Evolutionary conservation across 2,329 filamentous ascomycete species (phyloP).

Genomic region (Bimuria novae-zelandiae): DNA sequence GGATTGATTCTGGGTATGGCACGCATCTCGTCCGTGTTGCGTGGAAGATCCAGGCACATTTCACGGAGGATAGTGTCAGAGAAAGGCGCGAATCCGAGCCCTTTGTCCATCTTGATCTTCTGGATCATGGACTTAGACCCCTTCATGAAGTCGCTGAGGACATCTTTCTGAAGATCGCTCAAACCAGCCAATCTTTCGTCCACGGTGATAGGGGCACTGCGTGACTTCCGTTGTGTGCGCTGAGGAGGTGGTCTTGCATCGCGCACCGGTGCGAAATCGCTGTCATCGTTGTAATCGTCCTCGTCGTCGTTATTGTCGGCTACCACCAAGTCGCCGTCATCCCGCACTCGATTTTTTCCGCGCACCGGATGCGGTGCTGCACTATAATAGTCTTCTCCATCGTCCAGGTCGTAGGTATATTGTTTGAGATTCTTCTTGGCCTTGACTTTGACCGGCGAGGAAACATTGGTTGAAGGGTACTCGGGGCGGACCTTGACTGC

Average conservation of each 20-base stretch:
- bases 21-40: constrained; percentile 64
- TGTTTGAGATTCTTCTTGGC: constrained; percentile 43
- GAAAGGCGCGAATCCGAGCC: constrained; percentile 65
- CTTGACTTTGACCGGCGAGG: constrained; percentile 62
- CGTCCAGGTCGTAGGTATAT: constrained; percentile 32
- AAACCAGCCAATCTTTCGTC: constrained; percentile 61
- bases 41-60: constrained; percentile 74
- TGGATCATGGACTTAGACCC: constrained; percentile 66
- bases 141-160: constrained; percentile 68
- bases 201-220: constrained; percentile 63
- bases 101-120: constrained; percentile 63
- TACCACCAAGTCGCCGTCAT: constrained; percentile 44
- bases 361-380: constrained; percentile 26
- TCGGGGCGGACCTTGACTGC: constrained; percentile 42
- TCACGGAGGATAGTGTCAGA: constrained; percentile 70
- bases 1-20: constrained; percentile 65
- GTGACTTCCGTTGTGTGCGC: constrained; percentile 42
- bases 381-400: constrained; percentile 29
- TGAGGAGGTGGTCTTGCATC: constrained; percentile 40
- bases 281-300: constrained; percentile 44
- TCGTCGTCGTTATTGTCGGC: constrained; percentile 40
- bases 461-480: constrained; percentile 69
- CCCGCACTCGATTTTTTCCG: constrained; percentile 37
- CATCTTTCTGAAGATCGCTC: constrained; percentile 63
- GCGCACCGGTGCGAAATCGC: constrained; percentile 54